Evolutionary conservation across 2,329 filamentous ascomycete species (phyloP).

Genomic region (Cladosporium colombiae): DNA sequence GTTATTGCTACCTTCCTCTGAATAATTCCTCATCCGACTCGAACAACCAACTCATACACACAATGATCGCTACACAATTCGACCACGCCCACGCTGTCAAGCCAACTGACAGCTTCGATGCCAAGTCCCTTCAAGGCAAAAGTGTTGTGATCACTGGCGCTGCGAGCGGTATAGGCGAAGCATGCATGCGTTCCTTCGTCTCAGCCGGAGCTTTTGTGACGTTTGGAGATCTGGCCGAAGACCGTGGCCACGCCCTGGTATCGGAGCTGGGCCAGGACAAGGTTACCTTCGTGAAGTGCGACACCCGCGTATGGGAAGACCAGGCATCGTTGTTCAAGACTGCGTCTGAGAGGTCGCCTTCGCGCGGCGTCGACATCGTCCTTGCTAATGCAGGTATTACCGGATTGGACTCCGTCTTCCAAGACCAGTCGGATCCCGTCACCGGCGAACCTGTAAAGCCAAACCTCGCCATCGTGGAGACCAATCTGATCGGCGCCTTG

Average conservation of each 20-base stretch:
- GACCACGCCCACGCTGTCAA: constrained; percentile 31
- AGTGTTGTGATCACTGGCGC: constrained; percentile 54
- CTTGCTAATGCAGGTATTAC: constrained; percentile 35
- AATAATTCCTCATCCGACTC: background rate
- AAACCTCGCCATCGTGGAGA: constrained; percentile 28
- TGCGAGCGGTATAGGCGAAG: constrained; percentile 42
- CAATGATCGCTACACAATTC: constrained; percentile 3
- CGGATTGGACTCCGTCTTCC: constrained; percentile 27
- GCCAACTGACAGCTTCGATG: constrained; percentile 40
- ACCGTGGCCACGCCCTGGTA: constrained; percentile 33
- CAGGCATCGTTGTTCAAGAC: constrained; percentile 36
- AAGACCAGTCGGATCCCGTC: constrained; percentile 20
- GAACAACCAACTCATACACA: background rate
- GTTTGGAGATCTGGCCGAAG: constrained; percentile 37
- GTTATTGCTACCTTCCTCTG: background rate
- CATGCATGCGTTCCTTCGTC: constrained; percentile 36
- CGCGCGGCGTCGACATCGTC: constrained; percentile 32
- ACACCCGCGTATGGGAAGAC: constrained; percentile 36
- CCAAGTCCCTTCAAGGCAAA: constrained; percentile 43
- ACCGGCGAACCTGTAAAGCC: constrained; percentile 31
- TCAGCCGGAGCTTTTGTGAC: constrained; percentile 38
- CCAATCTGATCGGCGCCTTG: constrained; percentile 30
- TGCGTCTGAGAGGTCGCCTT: constrained; percentile 27
- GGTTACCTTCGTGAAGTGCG: constrained; percentile 34
- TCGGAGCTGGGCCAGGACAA: constrained; percentile 35